A percentile compares a stretch with the other conserved stretches of the same genome.
Conservation (phyloP, 129 eudicot species). For the Tagetes erecta region DNA sequence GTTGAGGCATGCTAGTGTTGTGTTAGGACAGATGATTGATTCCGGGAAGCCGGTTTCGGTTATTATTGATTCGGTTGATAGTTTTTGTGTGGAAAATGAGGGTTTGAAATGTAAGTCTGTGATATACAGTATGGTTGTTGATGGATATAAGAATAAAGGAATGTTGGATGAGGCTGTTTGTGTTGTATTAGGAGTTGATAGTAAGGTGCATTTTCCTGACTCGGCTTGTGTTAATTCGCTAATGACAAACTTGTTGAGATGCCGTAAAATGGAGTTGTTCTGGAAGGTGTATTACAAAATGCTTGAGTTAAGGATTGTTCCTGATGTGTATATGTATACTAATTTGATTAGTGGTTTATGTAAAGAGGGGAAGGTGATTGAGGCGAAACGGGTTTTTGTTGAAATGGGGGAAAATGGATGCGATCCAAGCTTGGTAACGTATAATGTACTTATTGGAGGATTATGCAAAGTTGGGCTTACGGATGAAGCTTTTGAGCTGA, state of each 20-base stretch:
- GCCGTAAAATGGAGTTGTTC: constrained; percentile 49
- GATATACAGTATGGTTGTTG: constrained; percentile 54
- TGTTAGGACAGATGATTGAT: constrained; percentile 53
- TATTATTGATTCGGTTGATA: constrained; percentile 46
- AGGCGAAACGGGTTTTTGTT: constrained; percentile 54
- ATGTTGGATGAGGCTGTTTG: constrained; percentile 63
- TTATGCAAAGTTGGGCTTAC: constrained; percentile 57
- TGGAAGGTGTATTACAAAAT: constrained; percentile 63
- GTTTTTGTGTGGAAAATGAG: constrained; percentile 33
- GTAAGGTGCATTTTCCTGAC: constrained; percentile 43
- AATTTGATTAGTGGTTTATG: constrained; percentile 68
- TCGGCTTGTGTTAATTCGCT: constrained; percentile 60
- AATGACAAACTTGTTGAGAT: constrained; percentile 57
- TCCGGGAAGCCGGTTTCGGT: constrained; percentile 40
- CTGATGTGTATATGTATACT: constrained; percentile 68
- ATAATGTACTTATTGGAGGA: constrained; percentile 70
- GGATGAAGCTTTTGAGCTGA: constrained; percentile 74
- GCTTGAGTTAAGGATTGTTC: constrained; percentile 47
- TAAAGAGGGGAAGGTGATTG: constrained; percentile 57
- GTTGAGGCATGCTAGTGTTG: constrained; percentile 40
- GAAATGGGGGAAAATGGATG: constrained; percentile 72
- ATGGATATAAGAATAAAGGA: constrained; percentile 64
- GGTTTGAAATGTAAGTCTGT: constrained; percentile 27
- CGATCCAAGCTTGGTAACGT: constrained; percentile 66
- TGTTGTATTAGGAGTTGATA: constrained; percentile 45